Evolutionary conservation across 495 filamentous ascomycete species (phyloP), one percentile per base, ranked within the genome.

Genomic region (Penicillium egyptiacum): DNA sequence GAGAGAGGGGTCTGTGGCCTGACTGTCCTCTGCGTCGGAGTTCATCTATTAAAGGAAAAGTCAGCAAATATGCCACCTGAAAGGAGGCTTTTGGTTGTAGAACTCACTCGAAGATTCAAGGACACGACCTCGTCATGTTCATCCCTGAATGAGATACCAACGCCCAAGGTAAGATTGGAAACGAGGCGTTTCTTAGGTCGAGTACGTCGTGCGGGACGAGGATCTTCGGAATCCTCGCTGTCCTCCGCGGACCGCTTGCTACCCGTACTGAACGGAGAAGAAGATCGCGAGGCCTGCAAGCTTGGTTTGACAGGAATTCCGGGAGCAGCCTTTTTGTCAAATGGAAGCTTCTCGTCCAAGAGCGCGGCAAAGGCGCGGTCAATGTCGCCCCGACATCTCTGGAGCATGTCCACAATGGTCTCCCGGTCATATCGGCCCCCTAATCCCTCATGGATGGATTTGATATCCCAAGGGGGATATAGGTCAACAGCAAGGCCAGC

Each of bases 311-410:
- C 65, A 17, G 64, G 63, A 1, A 69, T 66, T 11, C 59, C 59
- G 0, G 65, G 69, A 6, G 61, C 42, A 7, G 58, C 45, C 16
- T 65, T 65, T 31, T 71, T 73, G 4, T 64, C 59, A 35, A 49
- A 50, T 17, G 57, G 46, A 0, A 70, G 64, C 35, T 81, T 74
- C 10, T 76, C 73, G 16, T 82, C 82, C 4, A 88, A 63, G 11
- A 90, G 66, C 51, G 79, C 81, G 11, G 76, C 76, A 41, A 88
- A 85, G 14, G 85, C 81, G 16, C 72, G 65, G 61, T 87, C 76
- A 31, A 88, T 73, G 64, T 86, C 79, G 25, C 86, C 85, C 37
- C 81, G 81, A 42, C 76, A 81, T 56, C 83, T 75, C 56, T 86
- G 76, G 22, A 89, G 73, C 53, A 79, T 78, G 56, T 83, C 78